A percentile compares a stretch with the other conserved stretches of the same genome.
These are phyloP conservation scores for Avena sativa DNA, from an alignment of 176 grass and related monocot species.

Conservation along the genomic window DNA sequence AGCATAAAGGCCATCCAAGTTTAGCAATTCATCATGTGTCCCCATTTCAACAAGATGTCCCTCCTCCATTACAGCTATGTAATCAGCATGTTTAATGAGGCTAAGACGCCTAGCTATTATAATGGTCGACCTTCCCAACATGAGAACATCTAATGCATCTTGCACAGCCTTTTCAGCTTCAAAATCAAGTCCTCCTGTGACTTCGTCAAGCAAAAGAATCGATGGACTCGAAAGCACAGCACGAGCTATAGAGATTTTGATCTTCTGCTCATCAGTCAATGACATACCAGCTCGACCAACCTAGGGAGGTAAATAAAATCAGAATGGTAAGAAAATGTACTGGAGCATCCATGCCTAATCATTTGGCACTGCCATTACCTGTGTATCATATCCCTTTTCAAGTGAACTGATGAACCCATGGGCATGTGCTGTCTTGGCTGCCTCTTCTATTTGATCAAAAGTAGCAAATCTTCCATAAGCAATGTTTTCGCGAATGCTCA, in stretches of 20 bases:
- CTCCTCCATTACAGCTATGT: constrained; percentile 99
- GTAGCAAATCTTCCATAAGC: constrained; percentile 93
- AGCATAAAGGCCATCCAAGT: constrained; percentile 92
- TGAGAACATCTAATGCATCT: constrained; percentile 97
- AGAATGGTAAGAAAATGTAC: constrained; percentile 45
- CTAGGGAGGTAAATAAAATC: constrained; percentile 48
- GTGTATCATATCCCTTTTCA: constrained; percentile 94
- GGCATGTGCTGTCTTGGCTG: constrained; percentile 98
- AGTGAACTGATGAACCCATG: constrained; percentile 95
- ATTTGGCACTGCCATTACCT: constrained; percentile 61
- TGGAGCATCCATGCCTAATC: constrained; percentile 27
- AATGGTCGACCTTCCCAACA: constrained; percentile 98
- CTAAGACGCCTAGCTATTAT: constrained; percentile 99
- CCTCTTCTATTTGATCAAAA: constrained; percentile 96
- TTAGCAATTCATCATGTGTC: constrained; percentile 92
- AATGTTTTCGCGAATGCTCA: constrained; percentile 98
- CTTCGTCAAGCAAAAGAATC: constrained; percentile 96
- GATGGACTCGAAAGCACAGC: constrained; percentile 96
- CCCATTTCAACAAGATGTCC: constrained; percentile 99
- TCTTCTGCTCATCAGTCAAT: constrained; percentile 97
- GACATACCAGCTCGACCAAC: constrained; percentile 87
- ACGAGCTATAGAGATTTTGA: constrained; percentile 97
- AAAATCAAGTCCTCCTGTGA: constrained; percentile 99
- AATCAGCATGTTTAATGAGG: constrained; percentile 98
- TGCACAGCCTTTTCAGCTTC: constrained; percentile 98